These are phyloP conservation scores for Stropharia rugosoannulata DNA, from an alignment of 768 basidiomycete genomes.

Conservation along the genomic window DNA sequence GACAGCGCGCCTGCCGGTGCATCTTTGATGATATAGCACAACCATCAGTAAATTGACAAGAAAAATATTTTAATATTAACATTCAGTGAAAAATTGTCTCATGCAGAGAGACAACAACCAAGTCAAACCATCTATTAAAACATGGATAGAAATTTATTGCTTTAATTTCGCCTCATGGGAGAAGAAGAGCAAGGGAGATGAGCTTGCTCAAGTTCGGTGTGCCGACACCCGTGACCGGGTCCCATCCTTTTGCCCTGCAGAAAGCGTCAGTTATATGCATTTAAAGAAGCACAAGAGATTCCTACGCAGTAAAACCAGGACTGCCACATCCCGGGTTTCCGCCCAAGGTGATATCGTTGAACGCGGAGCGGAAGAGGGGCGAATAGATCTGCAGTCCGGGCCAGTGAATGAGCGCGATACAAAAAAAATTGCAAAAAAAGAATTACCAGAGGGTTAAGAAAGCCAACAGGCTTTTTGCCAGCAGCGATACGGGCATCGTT, in stretches of 20 bases:
- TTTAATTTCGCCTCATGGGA: neutral
- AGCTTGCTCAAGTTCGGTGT: slow-evolving; percentile 25
- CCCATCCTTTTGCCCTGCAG: slow-evolving; percentile 36
- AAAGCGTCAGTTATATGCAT: neutral
- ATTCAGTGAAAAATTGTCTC: no score
- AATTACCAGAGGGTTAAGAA: slow-evolving; percentile 47
- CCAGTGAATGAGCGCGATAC: no score
- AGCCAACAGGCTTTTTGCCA: slow-evolving; percentile 45
- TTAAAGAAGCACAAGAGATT: neutral
- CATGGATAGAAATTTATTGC: no score
- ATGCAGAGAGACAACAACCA: no score
- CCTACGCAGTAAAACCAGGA: slow-evolving; percentile 33
- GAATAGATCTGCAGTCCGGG: slow-evolving; percentile 33
- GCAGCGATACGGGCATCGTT: slow-evolving; percentile 49
- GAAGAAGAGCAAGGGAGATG: neutral
- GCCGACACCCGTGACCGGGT: slow-evolving; percentile 41
- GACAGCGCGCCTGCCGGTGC: no score
- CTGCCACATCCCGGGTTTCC: slow-evolving; percentile 42
- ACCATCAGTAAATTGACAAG: no score
- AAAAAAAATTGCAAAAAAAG: neutral
- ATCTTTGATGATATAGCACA: no score
- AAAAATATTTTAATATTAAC: no score
- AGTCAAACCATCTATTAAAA: no score
- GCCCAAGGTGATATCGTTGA: slow-evolving; percentile 41
- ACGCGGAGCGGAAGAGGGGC: slow-evolving; percentile 25